These are phyloP conservation scores for Naegleria gruberi DNA, from an alignment of 208 protist genomes.

Conservation along the genomic window DNA sequence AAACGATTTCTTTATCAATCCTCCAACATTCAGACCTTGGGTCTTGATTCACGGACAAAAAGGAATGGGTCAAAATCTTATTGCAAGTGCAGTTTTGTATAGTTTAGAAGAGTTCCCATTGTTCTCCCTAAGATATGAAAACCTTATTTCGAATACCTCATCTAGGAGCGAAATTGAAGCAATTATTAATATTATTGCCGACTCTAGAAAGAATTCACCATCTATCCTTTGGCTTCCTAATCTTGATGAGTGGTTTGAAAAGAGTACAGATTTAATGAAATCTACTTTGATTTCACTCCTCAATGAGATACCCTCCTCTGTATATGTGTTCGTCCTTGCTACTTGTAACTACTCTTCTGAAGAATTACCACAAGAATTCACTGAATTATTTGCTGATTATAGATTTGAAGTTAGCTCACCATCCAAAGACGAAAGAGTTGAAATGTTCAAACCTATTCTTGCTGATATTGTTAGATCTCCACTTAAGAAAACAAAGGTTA, in stretches of 20 bases:
- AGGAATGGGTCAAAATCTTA: neutral
- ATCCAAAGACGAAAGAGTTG: neutral
- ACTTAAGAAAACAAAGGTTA: neutral
- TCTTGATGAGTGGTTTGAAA: neutral
- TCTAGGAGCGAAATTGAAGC: neutral
- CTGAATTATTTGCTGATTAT: neutral
- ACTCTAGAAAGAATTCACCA: neutral
- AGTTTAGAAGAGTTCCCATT: neutral
- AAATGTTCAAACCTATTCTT: neutral
- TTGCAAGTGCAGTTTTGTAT: neutral
- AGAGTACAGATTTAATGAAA: neutral
- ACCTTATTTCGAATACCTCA: neutral
- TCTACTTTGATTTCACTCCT: neutral
- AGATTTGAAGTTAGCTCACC: neutral
- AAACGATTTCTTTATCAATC: neutral
- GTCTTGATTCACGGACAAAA: neutral
- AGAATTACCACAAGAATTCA: neutral
- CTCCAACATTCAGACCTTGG: conserved; percentile 1
- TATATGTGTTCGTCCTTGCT: neutral
- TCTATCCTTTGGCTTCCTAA: neutral
- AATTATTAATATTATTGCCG: neutral
- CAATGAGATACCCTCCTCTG: neutral
- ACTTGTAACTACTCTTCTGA: neutral
- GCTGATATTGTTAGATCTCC: neutral
- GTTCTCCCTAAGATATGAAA: neutral